These are phyloP conservation scores for Scedosporium boydii DNA, from an alignment of 2,329 filamentous ascomycete species.

Conservation along the genomic window DNA sequence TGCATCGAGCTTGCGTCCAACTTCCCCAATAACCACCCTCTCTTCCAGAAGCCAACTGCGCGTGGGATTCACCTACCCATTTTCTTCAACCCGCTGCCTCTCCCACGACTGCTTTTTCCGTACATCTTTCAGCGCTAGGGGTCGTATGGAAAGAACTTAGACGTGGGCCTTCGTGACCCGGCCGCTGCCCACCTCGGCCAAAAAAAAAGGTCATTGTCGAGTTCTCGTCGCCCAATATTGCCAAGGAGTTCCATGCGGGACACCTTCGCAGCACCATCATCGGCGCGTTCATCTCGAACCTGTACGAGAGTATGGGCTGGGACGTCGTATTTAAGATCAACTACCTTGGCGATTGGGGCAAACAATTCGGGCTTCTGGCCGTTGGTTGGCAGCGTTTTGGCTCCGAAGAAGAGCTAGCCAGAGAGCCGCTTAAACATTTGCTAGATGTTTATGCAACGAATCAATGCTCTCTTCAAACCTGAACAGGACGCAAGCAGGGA, in stretches of 20 bases:
- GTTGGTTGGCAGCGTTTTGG: constrained; percentile 69
- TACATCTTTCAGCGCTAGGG: constrained; percentile 52
- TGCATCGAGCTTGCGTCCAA: constrained; percentile 14
- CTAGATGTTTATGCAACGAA: constrained; percentile 64
- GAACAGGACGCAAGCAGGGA: no score
- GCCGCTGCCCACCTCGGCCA: constrained; percentile 48
- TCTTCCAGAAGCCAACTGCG: no score
- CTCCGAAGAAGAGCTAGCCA: constrained; percentile 57
- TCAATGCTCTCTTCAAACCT: no score
- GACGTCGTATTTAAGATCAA: constrained; percentile 66
- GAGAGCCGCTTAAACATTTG: constrained; percentile 72
- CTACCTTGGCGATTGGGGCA: constrained; percentile 74
- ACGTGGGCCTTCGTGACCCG: constrained; percentile 51
- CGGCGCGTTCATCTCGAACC: constrained; percentile 64
- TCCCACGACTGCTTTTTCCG: constrained; percentile 58
- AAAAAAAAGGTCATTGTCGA: constrained; percentile 70
- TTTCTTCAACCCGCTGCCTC: constrained; percentile 63
- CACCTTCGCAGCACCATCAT: constrained; percentile 73
- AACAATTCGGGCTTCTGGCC: constrained; percentile 64
- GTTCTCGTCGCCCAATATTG: constrained; percentile 80
- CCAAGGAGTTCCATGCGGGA: constrained; percentile 74
- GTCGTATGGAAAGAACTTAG: constrained; percentile 52
- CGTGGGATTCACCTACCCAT: constrained; percentile 55
- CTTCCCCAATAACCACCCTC: no score
- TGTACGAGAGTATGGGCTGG: constrained; percentile 64